phyloP scores from a whole-genome alignment of 2,329 filamentous ascomycete species.

The Chrysoporthe cubensis region DNA sequence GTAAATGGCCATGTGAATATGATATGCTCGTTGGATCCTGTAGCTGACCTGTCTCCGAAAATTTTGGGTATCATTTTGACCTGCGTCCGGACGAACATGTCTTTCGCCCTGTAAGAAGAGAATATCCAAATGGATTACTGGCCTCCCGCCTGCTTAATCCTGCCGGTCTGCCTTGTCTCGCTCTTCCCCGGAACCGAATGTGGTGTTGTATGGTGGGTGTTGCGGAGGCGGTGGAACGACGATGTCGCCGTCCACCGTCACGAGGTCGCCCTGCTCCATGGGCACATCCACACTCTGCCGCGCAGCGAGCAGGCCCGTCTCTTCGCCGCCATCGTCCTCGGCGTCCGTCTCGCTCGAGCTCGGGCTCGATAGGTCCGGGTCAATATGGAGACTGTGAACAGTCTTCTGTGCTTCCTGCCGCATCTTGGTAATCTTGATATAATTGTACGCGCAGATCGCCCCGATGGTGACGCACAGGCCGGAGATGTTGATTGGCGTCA shows the following conservation, averaged over 20 bases:
- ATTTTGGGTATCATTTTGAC: slow-evolving; percentile 18
- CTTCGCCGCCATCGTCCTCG: slow-evolving; percentile 48
- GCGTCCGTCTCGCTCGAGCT: slow-evolving; percentile 45
- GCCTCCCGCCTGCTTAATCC: slow-evolving; percentile 12
- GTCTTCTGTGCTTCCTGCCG: slow-evolving; percentile 68
- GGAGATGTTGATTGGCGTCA: slow-evolving; percentile 85
- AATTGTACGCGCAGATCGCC: slow-evolving; percentile 91
- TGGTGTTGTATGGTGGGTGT: background rate
- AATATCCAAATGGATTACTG: background rate
- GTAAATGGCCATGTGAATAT: slow-evolving; percentile 6
- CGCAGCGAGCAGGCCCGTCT: slow-evolving; percentile 51
- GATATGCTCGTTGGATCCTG: slow-evolving; percentile 14
- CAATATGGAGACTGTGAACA: slow-evolving; percentile 47
- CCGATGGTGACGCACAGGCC: slow-evolving; percentile 86
- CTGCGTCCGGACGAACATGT: background rate
- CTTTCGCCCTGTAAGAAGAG: background rate
- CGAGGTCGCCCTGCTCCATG: slow-evolving; percentile 36
- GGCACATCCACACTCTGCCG: slow-evolving; percentile 40
- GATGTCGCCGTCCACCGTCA: slow-evolving; percentile 47
- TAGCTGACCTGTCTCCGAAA: slow-evolving; percentile 11
- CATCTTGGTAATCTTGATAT: slow-evolving; percentile 92
- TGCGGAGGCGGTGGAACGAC: slow-evolving; percentile 40
- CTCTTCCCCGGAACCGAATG: slow-evolving; percentile 20
- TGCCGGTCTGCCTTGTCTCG: slow-evolving; percentile 28
- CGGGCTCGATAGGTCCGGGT: slow-evolving; percentile 36